These are phyloP conservation scores for Flaveria ramosissima DNA, from an alignment of 129 eudicot genomes.

Conservation along the genomic window DNA sequence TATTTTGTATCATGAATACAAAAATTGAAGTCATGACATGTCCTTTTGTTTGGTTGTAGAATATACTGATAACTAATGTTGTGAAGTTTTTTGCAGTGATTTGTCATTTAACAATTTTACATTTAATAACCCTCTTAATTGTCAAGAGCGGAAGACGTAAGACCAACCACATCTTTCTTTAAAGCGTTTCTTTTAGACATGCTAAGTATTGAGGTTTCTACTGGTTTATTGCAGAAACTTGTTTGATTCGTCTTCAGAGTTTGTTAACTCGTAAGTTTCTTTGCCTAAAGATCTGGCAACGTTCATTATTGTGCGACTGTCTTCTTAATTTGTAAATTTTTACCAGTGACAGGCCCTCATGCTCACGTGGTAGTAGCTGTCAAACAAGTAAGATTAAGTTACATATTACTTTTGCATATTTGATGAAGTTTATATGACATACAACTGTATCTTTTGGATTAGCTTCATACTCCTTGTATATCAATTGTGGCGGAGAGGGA, in stretches of 20 bases:
- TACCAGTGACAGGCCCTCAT: slow-evolving; percentile 32
- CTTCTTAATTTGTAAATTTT: background rate
- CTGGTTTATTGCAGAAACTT: slow-evolving; percentile 37
- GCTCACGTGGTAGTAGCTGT: slow-evolving; percentile 37
- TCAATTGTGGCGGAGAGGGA: slow-evolving; percentile 74
- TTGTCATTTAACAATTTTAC: slow-evolving; percentile 57
- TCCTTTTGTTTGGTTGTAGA: background rate
- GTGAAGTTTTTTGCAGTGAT: slow-evolving; percentile 37
- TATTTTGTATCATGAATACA: background rate
- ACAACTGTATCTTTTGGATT: slow-evolving; percentile 9
- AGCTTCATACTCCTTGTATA: slow-evolving; percentile 50
- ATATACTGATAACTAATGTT: background rate
- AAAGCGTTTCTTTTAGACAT: background rate
- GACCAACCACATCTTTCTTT: slow-evolving; percentile 15
- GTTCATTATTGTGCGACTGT: background rate
- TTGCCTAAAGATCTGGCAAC: background rate
- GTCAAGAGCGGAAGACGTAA: slow-evolving; percentile 47
- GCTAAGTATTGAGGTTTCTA: slow-evolving; percentile 5
- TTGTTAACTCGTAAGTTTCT: slow-evolving; percentile 39
- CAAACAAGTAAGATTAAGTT: slow-evolving; percentile 26
- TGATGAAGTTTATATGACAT: background rate
- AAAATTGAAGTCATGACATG: background rate
- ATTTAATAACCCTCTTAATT: slow-evolving; percentile 20
- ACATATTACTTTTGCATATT: slow-evolving; percentile 11
- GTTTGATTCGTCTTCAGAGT: slow-evolving; percentile 31